A percentile compares a stretch with the other conserved stretches of the same genome.
Conservation (phyloP, 208 protist genomes). For the Trypanosoma lewisi region DNA sequence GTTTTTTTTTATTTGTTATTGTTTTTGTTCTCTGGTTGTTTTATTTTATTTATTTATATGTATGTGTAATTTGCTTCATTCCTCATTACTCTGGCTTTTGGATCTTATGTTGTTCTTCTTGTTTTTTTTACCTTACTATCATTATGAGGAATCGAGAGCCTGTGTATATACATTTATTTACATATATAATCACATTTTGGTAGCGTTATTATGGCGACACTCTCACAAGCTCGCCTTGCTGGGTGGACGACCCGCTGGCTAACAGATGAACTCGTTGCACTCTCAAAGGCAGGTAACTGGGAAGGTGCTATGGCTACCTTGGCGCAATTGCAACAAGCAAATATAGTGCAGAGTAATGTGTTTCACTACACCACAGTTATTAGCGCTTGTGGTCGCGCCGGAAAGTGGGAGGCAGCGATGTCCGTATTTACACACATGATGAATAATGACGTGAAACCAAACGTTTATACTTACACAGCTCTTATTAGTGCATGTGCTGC, state of each 20-base stretch:
- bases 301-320: constrained; percentile 70
- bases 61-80: not conserved
- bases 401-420: constrained; percentile 67
- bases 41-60: constrained; percentile 5
- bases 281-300: constrained; percentile 76
- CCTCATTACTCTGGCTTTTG: not conserved
- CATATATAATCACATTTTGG: no score
- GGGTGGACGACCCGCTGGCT: constrained; percentile 81
- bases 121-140: constrained; percentile 10
- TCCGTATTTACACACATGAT: constrained; percentile 72
- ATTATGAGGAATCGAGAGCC: no score
- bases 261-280: constrained; percentile 80
- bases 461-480: constrained; percentile 86
- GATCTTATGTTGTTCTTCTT: not conserved
- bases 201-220: constrained; percentile 75
- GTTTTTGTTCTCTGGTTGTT: not conserved
- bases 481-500: constrained; percentile 72
- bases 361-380: constrained; percentile 90
- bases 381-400: constrained; percentile 72
- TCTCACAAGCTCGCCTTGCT: constrained; percentile 57
- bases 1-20: not conserved
- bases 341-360: constrained; percentile 81
- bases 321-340: constrained; percentile 55
- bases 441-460: constrained; percentile 60
- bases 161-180: no score